Evolutionary conservation across 768 basidiomycete species (phyloP), one percentile per base, ranked within the genome.

Genomic region (Glaciozyma martinii): DNA sequence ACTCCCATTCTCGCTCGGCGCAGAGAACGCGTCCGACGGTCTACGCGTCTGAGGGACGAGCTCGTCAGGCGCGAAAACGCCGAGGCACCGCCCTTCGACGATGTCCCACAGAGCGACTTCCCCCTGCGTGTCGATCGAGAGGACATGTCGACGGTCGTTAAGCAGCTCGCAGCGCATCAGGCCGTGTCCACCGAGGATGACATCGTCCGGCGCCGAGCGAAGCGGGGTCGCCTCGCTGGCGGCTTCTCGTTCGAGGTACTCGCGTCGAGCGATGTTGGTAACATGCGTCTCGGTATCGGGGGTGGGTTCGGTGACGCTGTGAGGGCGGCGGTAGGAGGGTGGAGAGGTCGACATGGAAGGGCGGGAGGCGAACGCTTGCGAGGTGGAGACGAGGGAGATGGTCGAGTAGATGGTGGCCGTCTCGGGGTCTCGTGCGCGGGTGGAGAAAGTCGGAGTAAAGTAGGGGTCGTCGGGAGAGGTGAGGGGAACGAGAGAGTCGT

Each of bases 71-170:
- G 76, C 70, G 76, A 84, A 93, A 56, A 80, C 77, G 1, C 94
- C 94, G 5, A 85, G 75, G 76, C 92, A 98, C 3, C 79, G 64
- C 0, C 87, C 86, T 2, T 85, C 80, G 16, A 92, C 82, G 63
- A 99, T 84, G 78, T 98, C 88, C 94, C 94, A 99, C 10, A 90
- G 86, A 0, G 86, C 88, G 16, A 97, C 86, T 71, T 88, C 85
- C 8, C 92, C 91, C 2, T 82, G 81, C 0, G 90, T 94, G 73
- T 97, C 88, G 49, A 95, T 86, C 0, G 90, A 91, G 52, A 99
- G 78, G 25, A 88, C 90, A 73, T 97, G 92, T 42, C 69, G 90
- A 80, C 65, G 89, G 74, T 97, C 90, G 75, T 90, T 95, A 49
- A 98, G 78, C 55, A 94, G 79, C 49, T 88, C 78, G 10, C 84